These are phyloP conservation scores for Trichoderma pleuroti DNA, from an alignment of 2,329 filamentous ascomycete genomes.

Conservation along the genomic window DNA sequence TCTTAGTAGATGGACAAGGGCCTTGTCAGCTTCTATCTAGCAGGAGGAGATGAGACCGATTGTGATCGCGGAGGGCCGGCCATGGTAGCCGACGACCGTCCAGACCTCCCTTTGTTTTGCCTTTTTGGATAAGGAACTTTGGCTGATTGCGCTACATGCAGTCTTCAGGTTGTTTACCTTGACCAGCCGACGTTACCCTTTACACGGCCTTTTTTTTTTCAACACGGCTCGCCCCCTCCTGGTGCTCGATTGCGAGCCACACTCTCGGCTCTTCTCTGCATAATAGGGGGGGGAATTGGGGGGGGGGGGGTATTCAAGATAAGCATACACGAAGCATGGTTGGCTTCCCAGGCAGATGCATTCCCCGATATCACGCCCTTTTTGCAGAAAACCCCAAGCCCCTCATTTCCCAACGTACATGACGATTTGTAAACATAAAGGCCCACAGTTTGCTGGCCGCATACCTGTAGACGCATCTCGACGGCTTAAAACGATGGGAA, in stretches of 20 bases:
- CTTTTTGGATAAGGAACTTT: neutral
- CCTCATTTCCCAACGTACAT: neutral
- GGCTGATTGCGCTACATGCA: neutral
- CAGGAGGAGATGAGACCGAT: neutral
- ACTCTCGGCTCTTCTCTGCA: neutral
- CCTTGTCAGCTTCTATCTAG: neutral
- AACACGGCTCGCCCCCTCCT: neutral
- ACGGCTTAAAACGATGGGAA: neutral
- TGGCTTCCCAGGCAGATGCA: neutral
- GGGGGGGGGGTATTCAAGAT: neutral
- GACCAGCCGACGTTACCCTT: neutral
- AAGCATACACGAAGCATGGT: constrained; percentile 7
- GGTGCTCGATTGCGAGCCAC: neutral
- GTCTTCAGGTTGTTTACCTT: neutral
- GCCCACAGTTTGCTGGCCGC: neutral
- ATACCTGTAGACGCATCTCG: neutral
- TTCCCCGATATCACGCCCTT: neutral
- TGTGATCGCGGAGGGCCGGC: neutral
- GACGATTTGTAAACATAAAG: neutral
- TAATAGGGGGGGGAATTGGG: neutral
- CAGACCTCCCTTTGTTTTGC: neutral
- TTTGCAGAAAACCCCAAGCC: neutral
- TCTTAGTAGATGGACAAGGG: neutral
- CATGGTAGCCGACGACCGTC: neutral
- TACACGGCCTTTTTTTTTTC: neutral